Evolutionary conservation across 495 filamentous ascomycete genomes (phyloP), one percentile per base, ranked within the genome.

Genomic region (Penicillium odoratum): DNA sequence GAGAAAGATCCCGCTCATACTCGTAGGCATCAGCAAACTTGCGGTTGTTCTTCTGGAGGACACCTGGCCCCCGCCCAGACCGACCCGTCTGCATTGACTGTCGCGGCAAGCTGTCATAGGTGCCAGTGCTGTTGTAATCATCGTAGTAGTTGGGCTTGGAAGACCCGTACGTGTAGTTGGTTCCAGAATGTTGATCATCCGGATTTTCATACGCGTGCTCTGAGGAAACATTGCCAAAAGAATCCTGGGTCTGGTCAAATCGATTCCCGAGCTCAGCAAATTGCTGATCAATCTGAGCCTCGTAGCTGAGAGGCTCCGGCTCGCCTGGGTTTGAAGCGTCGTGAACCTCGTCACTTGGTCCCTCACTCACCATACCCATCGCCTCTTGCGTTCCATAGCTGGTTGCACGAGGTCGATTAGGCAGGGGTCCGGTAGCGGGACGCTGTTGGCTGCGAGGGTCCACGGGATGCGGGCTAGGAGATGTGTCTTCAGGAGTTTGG

Each of bases 1-100:
- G 82, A 7, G 86, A 75, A 38, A 75, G 74, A 55, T 85, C 82
- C 49, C 83, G 79, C 55, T 88, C 85, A 50, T 86, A 84, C 62
- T 97, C 92, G 65, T 93, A 96, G n/a, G 90, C 91, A 61, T 97
- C 91, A 3, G 82, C 85, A 62, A 98, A 96, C 56, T 91, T 92
- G 62, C 87, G 80, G 57, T 90, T 85, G 65, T 86, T 89, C 76
- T 96, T 96, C 62, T 92, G 88, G 34, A 96, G 71, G 13, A 92
- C 81, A 45, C 73, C 84, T 9, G 78, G 67, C 16, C 78, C 75
- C 46, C 77, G 75, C 15, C 68, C 66, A 40, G 76, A 74, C 10
- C 82, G 78, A 33, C 69, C 69, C 49, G 65, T 63, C 61, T 78
- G 76, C 57, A 71, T 73, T 5, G 78, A 80, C 48, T 70, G 70